These are phyloP conservation scores for Ceratocystis cacaofunesta DNA, from an alignment of 2,329 filamentous ascomycete genomes.

Conservation along the genomic window DNA sequence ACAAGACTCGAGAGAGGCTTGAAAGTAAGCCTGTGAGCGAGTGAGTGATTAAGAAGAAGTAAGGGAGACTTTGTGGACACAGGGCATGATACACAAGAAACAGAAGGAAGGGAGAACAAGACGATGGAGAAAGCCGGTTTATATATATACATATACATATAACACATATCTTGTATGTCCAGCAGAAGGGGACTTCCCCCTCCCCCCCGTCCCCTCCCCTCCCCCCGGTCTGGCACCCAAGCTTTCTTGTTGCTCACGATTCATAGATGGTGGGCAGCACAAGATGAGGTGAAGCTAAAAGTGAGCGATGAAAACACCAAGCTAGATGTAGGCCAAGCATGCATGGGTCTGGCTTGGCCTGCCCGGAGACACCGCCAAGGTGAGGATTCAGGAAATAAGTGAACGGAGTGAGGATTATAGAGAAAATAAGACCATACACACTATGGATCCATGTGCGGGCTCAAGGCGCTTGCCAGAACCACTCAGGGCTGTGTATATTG, in stretches of 20 bases:
- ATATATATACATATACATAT: neutral
- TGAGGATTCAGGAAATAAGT: neutral
- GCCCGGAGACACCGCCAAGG: neutral
- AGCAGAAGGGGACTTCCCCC: too few relatives aligned
- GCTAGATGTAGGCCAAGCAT: neutral
- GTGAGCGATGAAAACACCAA: neutral
- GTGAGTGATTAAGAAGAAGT: neutral
- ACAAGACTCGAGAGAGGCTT: neutral
- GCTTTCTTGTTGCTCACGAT: neutral
- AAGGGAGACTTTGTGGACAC: neutral
- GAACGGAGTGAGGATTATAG: too few relatives aligned
- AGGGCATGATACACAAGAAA: neutral
- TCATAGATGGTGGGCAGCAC: neutral
- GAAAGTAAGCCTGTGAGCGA: neutral
- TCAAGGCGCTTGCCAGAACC: neutral
- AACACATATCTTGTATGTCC: neutral
- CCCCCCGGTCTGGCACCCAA: neutral
- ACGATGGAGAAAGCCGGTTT: neutral
- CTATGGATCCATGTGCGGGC: neutral
- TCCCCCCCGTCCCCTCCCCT: too few relatives aligned
- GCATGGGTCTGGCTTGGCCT: neutral
- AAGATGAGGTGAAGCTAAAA: neutral
- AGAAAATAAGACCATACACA: too few relatives aligned
- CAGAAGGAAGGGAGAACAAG: neutral
- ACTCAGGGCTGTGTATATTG: neutral